phyloP scores from a whole-genome alignment of 2,329 filamentous ascomycete genomes.

The Beauveria rudraprayagi region DNA sequence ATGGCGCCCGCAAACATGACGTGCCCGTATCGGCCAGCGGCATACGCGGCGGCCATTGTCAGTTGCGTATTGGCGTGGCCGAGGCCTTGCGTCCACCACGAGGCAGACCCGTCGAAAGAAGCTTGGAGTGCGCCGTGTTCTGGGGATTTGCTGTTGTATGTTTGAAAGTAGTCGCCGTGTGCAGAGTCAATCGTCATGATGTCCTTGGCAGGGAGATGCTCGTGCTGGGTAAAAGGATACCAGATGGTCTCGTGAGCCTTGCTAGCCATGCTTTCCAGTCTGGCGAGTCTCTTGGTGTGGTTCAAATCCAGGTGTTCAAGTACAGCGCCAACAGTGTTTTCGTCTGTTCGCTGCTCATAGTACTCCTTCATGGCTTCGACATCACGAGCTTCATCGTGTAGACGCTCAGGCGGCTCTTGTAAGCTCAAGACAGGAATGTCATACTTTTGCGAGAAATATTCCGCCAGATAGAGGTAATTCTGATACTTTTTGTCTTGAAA shows the following conservation, averaged over 20 bases:
- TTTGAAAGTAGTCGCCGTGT: conserved; percentile 70
- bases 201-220: conserved; percentile 48
- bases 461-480: conserved; percentile 58
- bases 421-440: conserved; percentile 50
- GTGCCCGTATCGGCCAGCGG: conserved; percentile 76
- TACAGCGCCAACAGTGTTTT: conserved; percentile 33
- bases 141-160: conserved; percentile 20
- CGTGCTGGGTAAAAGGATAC: conserved; percentile 84
- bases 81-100: conserved; percentile 87
- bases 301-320: conserved; percentile 42
- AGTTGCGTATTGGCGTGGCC: conserved; percentile 69
- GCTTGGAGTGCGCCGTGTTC: conserved; percentile 42
- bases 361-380: conserved; percentile 52
- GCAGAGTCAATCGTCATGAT: conserved; percentile 76
- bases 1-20: conserved; percentile 79
- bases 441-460: conserved; percentile 57
- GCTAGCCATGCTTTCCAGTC: conserved; percentile 52
- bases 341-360: conserved; percentile 43
- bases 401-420: conserved; percentile 48
- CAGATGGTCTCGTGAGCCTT: conserved; percentile 61
- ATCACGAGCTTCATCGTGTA: conserved; percentile 37
- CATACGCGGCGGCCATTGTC: conserved; percentile 68
- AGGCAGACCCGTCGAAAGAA: conserved; percentile 76
- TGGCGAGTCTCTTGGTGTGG: conserved; percentile 48
- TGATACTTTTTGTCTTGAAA: conserved; percentile 59